Evolutionary conservation across 2,329 filamentous ascomycete genomes (phyloP).

Genomic region (Pseudonectria buxi): DNA sequence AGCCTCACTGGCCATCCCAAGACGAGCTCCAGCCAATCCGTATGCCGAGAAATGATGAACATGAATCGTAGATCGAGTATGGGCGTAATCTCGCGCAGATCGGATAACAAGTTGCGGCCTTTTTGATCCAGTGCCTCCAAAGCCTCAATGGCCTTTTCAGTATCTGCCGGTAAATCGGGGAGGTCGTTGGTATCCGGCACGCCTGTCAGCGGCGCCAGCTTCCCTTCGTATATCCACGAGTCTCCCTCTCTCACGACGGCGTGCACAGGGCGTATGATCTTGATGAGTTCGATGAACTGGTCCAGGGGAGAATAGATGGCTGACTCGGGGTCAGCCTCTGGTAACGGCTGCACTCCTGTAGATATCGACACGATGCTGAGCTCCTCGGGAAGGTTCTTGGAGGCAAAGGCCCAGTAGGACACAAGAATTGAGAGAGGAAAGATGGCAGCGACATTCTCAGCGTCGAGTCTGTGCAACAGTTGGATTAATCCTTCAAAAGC

Average conservation of each 20-base stretch:
- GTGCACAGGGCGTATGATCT: no score
- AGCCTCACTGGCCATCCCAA: conserved; percentile 8
- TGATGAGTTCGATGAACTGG: not conserved
- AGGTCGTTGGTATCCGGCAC: not conserved
- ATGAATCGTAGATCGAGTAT: conserved; percentile 2
- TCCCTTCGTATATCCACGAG: no score
- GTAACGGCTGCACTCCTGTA: not conserved
- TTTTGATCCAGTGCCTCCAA: not conserved
- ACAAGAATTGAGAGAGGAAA: conserved; percentile 10
- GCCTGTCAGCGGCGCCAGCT: not conserved
- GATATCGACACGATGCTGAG: conserved; percentile 6
- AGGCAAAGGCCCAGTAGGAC: conserved; percentile 12
- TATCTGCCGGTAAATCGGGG: not conserved
- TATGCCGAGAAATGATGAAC: conserved; percentile 2
- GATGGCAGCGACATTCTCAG: conserved; percentile 1
- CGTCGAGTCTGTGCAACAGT: conserved; percentile 3
- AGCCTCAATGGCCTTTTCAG: not conserved
- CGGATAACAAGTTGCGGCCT: not conserved
- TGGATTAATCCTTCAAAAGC: conserved; percentile 6
- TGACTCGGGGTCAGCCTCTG: no score
- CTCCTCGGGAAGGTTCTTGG: conserved; percentile 4
- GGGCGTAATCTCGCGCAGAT: not conserved
- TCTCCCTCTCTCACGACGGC: no score
- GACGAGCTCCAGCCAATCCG: conserved; percentile 4
- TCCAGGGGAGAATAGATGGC: not conserved